Evolutionary conservation across 768 basidiomycete species (phyloP), one percentile per base, ranked within the genome.

Genomic region (Lentinula guzmanii): DNA sequence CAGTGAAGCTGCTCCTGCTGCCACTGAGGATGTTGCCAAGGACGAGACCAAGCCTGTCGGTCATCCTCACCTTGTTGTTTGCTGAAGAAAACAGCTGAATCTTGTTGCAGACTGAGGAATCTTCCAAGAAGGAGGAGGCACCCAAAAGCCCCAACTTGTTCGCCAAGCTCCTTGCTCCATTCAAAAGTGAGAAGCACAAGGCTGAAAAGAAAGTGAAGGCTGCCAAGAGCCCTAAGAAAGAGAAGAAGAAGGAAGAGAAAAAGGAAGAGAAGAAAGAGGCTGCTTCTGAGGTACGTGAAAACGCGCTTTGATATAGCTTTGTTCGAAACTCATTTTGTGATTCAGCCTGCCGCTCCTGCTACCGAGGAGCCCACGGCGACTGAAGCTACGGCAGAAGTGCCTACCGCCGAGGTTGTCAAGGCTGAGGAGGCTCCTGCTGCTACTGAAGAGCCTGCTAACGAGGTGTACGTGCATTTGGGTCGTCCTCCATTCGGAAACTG

Each of bases 241-340:
- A 87, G 72, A 89, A 90, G 79, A 90, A 89, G 81, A 88, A 89
- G 77, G 85, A 88, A 66, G 86, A 52, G 18, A 54, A 54, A 35
- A 90, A 89, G 82, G 89, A 89, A 76, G 84, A 87, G 72, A 89
- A 90, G 79, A 90, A 89, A 81, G 88, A 89, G 78, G 84, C 87
- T 66, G 86, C 87, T 70, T 71, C 73, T 11, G 85, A 85, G 77
- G 85, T 83, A 62, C 60, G 74, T 70, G 35, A 18, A 4, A 15
- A 43, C 21, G 46, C 11, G 21, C 3, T 24, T 9, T 42, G 1
- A 9, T 33, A 3, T 31, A 21, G 16, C 24, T 33, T 13, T 56
- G 16, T 6, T 46, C 4, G 10, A 3, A n/a, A 8, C 34, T 9
- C 5, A 34, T 31, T 8, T 21, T 11, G 16, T 21, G 15, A 8